Base-by-base conservation (phyloP, 495 filamentous ascomycete genomes). In the Recurvomyces mirabilis region DNA sequence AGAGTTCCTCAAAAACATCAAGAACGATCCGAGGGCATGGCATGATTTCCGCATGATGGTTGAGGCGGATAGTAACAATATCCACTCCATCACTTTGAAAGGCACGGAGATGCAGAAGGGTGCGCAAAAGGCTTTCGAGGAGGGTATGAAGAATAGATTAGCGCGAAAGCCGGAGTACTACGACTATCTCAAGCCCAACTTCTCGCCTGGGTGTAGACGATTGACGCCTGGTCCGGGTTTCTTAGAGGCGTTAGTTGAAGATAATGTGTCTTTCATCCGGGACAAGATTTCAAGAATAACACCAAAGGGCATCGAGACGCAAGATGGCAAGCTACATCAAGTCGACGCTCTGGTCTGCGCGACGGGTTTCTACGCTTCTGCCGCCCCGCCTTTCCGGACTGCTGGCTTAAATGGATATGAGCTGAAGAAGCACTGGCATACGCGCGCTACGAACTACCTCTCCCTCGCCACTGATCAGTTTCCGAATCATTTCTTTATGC, bases 161-260 rank as follows among this genome's bases (percentile, higher is more conserved):
- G 34, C 35, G 28, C 45, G 36, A 29, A 51, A 51, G 17, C 61
- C 61, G 4, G 34, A 60, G 25, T 58, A 60, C 32, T 54, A 51
- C 36, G 50, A 62, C 10, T 42, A 38, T 19, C 49, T 65, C 3
- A 52, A 59, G 13, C 62, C 62, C 5, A 33, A 29, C 7, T 65
- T 65, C 30, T 40, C 54, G 5, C 58, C 56, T 1, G 60, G 61
- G 1, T 64, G 61, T 31, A 35, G 61, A 29, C 43, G 61, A 14
- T 41, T 65, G 20, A 65, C 61, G 2, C 61, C 61, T 12, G 61
- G 61, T 0, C 58, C 60, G 2, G 60, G 61, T 3, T 65, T 59
- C 36, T 50, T 64, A 5, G 61, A 62, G 43, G 61, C 61, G 7
- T 38, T 62, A 23, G 51, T 47, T 9, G 47, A 64, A 37, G 53